Conservation (phyloP, 2,329 filamentous ascomycete genomes). For the Epichloe glyceriae region DNA sequence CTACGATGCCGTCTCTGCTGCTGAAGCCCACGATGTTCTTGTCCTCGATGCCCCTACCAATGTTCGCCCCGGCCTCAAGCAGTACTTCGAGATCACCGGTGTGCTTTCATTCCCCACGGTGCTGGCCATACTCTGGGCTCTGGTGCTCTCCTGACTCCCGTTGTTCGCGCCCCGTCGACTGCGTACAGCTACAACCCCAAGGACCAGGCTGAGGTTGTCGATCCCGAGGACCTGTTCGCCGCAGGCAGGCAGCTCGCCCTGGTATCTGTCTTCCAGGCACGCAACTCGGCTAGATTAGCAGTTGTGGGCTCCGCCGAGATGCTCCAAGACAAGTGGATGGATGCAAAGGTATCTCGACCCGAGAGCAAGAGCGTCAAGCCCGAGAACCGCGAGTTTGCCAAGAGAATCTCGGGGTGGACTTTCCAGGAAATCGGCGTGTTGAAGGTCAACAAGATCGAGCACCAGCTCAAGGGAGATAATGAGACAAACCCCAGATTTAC, state of each 20-base stretch:
- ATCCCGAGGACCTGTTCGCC: slow-evolving; percentile 67
- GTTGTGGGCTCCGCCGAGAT: slow-evolving; percentile 78
- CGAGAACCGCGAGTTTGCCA: slow-evolving; percentile 74
- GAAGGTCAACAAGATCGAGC: slow-evolving; percentile 70
- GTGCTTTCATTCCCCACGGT: slow-evolving; percentile 66
- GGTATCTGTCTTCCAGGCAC: slow-evolving; percentile 76
- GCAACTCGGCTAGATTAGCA: slow-evolving; percentile 83
- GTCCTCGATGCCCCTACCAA: slow-evolving; percentile 57
- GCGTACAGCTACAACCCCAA: slow-evolving; percentile 92
- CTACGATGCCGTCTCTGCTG: slow-evolving; percentile 64
- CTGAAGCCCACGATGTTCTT: slow-evolving; percentile 80
- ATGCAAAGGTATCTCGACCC: slow-evolving; percentile 57
- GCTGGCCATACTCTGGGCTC: slow-evolving; percentile 74
- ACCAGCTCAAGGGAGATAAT: slow-evolving; percentile 47
- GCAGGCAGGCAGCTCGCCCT: slow-evolving; percentile 73
- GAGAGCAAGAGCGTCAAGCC: slow-evolving; percentile 44
- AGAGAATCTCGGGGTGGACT: slow-evolving; percentile 80
- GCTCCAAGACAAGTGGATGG: slow-evolving; percentile 81
- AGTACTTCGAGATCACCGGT: slow-evolving; percentile 53
- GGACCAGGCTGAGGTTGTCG: slow-evolving; percentile 56
- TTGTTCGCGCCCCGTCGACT: slow-evolving; percentile 70
- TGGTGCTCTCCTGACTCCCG: slow-evolving; percentile 62
- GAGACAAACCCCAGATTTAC: slow-evolving; percentile 76
- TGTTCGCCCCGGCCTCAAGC: slow-evolving; percentile 55
- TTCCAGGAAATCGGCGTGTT: slow-evolving; percentile 91